Evolutionary conservation across 306 rosid genomes (phyloP).

Genomic region (Glycyrrhiza uralensis): DNA sequence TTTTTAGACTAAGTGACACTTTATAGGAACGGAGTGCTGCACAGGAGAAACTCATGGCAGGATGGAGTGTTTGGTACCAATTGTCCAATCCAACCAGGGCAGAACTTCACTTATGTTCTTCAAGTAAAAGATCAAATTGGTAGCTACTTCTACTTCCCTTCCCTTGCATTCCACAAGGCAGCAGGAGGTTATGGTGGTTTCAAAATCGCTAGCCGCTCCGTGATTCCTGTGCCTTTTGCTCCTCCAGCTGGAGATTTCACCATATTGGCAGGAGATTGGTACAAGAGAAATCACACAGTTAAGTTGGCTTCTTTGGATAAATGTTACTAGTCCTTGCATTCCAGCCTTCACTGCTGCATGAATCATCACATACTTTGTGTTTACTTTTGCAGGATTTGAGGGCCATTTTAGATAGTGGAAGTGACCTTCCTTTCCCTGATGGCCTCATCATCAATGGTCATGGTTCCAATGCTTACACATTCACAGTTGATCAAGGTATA

Average conservation of each 20-base stretch:
- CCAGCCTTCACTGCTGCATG: not conserved
- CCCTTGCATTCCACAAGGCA: constrained; percentile 82
- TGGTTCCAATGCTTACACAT: constrained; percentile 50
- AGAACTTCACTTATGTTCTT: constrained; percentile 70
- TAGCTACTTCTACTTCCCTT: constrained; percentile 85
- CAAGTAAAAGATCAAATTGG: constrained; percentile 96
- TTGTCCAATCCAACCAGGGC: constrained; percentile 86
- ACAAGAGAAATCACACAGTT: constrained; percentile 75
- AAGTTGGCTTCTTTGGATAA: constrained; percentile 27
- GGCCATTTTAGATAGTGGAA: constrained; percentile 74
- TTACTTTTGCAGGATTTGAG: constrained; percentile 58
- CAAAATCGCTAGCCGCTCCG: constrained; percentile 62
- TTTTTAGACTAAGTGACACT: not conserved
- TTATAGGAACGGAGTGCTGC: constrained; percentile 77
- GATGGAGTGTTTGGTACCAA: constrained; percentile 92
- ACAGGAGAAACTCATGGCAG: constrained; percentile 87
- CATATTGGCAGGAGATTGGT: constrained; percentile 83
- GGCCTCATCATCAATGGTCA: constrained; percentile 85
- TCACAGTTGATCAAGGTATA: constrained; percentile 74
- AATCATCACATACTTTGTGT: not conserved
- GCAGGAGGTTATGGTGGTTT: constrained; percentile 85
- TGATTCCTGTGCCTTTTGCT: constrained; percentile 76
- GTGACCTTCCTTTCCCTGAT: constrained; percentile 78
- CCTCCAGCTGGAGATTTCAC: constrained; percentile 79
- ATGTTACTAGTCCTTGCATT: not conserved